Evolutionary conservation across 257 asterid genomes (phyloP), one percentile per base, ranked within the genome.

Genomic region (Solanum peruvianum): DNA sequence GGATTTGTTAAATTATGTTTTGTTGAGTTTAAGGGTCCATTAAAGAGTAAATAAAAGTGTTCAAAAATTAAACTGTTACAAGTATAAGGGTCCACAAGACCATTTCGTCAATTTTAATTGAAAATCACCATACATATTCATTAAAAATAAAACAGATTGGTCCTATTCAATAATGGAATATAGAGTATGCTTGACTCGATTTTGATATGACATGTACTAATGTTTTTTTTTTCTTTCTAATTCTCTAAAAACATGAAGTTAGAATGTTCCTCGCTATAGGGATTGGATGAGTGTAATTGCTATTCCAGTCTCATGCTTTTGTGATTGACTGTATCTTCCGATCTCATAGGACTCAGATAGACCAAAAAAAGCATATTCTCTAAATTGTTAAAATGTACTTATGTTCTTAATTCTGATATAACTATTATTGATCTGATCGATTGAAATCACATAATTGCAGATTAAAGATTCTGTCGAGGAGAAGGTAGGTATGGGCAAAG

Each of bases 401-500:
- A 6, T 2, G 1, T 52, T 52, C 9, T 52, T 23, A 52, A 16
- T 49, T 6, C 23, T 16, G 58, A 49, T 14, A 49, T 5, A 49
- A 5, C 8, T 49, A 6, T 15, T 49, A 15, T 49, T 49, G 60
- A 49, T 49, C 87, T 89, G 56, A 69, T 52, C 83, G 18, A 39
- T 69, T 85, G 58, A 81, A 85, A 84, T 82, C 72, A 82, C 83
- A 33, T 86, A 83, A 49, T 87, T 91, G 90, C 84, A 96, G 99
- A 20, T 94, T 23, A 88, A 87, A 90, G 93, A 89, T 31, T 91
- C 92, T 88, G 87, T 96, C 27, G 94, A 94, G 93, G 98, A 96
- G 87, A 94, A 86, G n/a, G 93, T 96, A 82, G 98, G 98, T 83
- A 33, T 94, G 14, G 99, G 98, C 37, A 86, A 95, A 76, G 99